Conservation (phyloP, 2,329 filamentous ascomycete species). For the Bipolaris cookei region DNA sequence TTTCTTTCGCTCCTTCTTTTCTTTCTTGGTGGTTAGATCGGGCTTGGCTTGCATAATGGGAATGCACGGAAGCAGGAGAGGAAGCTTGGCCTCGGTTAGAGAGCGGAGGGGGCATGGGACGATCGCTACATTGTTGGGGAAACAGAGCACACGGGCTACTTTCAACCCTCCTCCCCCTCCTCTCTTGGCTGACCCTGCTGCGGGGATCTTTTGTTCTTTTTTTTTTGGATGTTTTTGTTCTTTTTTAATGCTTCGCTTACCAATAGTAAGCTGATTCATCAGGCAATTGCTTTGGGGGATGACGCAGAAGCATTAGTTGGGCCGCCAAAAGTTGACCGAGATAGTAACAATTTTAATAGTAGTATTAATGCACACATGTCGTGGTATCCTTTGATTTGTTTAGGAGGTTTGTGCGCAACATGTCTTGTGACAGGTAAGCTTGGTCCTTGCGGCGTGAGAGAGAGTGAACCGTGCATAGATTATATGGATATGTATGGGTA, state of each 20-base stretch:
- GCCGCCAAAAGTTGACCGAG: not conserved
- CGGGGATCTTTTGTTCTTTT: no score
- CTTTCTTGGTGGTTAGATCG: not conserved
- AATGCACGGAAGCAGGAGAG: not conserved
- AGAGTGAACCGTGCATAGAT: not conserved
- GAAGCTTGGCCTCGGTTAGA: constrained; percentile 1
- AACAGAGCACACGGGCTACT: constrained; percentile 5
- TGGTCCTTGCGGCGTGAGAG: not conserved
- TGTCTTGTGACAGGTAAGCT: not conserved
- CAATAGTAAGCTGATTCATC: constrained; percentile 1
- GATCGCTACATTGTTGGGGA: constrained; percentile 3
- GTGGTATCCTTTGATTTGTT: not conserved
- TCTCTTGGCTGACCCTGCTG: not conserved
- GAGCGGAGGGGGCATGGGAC: not conserved
- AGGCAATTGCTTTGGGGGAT: no score
- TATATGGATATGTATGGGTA: not conserved
- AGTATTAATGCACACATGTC: constrained; percentile 2
- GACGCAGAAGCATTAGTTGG: not conserved
- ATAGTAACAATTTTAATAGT: not conserved
- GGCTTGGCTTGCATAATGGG: not conserved
- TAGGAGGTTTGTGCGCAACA: not conserved
- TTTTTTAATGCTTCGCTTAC: no score
- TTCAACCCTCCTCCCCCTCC: no score
- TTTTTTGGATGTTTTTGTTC: no score
- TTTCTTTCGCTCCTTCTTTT: not conserved